Conservation (phyloP, 495 filamentous ascomycete species). For the Tetracladium marchalianum region DNA sequence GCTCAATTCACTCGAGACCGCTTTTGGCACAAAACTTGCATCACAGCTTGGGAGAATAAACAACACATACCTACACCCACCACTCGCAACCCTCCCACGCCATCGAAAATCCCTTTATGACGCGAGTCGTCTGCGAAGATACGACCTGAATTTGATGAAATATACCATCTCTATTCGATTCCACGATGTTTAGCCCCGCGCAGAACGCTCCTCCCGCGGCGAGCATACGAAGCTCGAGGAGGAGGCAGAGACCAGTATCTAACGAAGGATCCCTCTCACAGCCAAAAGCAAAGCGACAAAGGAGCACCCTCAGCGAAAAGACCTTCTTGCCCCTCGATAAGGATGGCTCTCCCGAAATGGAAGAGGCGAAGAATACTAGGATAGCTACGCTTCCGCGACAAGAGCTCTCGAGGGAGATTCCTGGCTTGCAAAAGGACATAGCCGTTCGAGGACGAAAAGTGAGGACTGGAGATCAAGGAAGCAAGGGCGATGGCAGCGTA, state of each 20-base stretch:
- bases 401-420: constrained; percentile 33
- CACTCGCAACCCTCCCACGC: not conserved
- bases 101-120: not conserved
- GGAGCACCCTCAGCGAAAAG: constrained; percentile 49
- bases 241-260: constrained; percentile 55
- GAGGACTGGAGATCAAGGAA: constrained; percentile 42
- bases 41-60: constrained; percentile 1
- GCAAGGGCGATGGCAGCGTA: constrained; percentile 50
- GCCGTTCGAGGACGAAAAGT: constrained; percentile 50
- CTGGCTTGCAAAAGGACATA: constrained; percentile 35
- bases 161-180: not conserved
- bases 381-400: constrained; percentile 30
- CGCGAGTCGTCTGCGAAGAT: too few species aligned
- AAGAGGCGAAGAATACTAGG: constrained; percentile 36
- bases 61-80: not conserved
- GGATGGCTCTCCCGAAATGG: constrained; percentile 34
- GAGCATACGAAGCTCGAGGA: constrained; percentile 45
- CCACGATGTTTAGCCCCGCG: constrained; percentile 19
- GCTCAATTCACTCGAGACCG: constrained; percentile 1
- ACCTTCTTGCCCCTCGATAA: constrained; percentile 31
- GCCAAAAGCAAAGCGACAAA: constrained; percentile 62
- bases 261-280: constrained; percentile 54
- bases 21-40: constrained; percentile 8
- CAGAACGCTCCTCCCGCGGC: constrained; percentile 25
- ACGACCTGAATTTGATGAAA: too few species aligned